Evolutionary conservation across 208 protist genomes (phyloP).

Genomic region (Porcisia hertigi): DNA sequence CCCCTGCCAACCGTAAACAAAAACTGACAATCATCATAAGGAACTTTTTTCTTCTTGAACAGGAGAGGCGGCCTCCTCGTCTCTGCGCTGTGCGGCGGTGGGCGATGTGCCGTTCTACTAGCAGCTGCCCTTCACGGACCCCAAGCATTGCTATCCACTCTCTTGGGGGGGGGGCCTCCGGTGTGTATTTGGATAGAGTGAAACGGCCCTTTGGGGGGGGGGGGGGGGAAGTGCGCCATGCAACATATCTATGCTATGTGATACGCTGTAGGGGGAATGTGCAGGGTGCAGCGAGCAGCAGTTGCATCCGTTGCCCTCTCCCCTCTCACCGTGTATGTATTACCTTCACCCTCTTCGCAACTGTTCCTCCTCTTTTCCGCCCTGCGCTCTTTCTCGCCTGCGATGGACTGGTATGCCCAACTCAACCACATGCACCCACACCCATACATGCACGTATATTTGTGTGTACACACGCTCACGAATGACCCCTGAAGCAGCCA

Average conservation of each 20-base stretch:
- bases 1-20: too few relatives aligned
- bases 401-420: background rate
- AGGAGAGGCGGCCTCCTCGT: background rate
- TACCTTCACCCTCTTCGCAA: background rate
- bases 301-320: background rate
- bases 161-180: background rate
- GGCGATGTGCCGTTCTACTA: background rate
- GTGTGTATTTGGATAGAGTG: too few relatives aligned
- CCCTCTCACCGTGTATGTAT: background rate
- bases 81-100: background rate
- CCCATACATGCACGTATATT: background rate
- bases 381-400: background rate
- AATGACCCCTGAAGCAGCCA: background rate
- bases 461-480: background rate
- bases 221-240: background rate
- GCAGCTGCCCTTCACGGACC: background rate
- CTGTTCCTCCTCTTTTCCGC: background rate
- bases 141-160: background rate
- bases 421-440: background rate
- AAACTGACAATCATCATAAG: background rate
- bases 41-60: background rate
- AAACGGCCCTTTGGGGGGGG: background rate
- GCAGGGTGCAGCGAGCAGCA: too few relatives aligned
- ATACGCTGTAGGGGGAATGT: background rate
- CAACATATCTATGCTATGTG: background rate